Evolutionary conservation across 2,329 filamentous ascomycete genomes (phyloP), one percentile per base, ranked within the genome.

Genomic region (Neopestalotiopsis sp.): DNA sequence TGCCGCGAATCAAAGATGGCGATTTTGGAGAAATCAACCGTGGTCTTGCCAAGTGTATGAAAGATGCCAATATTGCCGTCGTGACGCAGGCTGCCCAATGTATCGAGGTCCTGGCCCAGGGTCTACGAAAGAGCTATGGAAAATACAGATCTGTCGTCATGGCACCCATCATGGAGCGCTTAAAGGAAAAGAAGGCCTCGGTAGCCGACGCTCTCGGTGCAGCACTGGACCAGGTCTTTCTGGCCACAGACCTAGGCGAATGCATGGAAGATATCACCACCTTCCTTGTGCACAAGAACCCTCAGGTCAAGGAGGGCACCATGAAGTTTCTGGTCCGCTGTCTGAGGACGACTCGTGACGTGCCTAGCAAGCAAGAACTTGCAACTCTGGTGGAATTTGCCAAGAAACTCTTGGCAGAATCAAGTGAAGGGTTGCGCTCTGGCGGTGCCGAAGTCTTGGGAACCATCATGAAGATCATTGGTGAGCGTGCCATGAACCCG

Each of bases 381-480:
- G 91, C 91, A 69, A 88, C 89, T 7, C 94, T 98, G 67, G 93
- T 94, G n/a, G 96, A 98, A 75, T 89, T 90, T 1, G 91, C 90
- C 34, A 98, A 95, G 76, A 98, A 97, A 80, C 84, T 98, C 7
- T 85, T 99, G 17, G 91, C 95, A 0, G 96, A 99, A 78, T 95
- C 94, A 0, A 95, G 91, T 73, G 95, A 97, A 74, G 91, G 88
- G 3, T 89, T 97, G 69, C 90, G 96, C 81, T 92, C 95, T 63
- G 94, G 94, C 38, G 96, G 95, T 79, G 95, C 95, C 14, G 96
- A 99, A 80, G 91, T 96, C 42, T 84, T 99, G 3, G 96, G 97
- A 72, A 97, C 95, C 0, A 81, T 99, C 64, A 98, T 98, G 96
- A 99, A 98, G 83, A 98, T 99, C 67, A 93, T 98, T 83, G 95